Evolutionary conservation across 371 early-diverging fungal species (phyloP), one percentile per base, ranked within the genome.

Genomic region (Mortierella sp.): DNA sequence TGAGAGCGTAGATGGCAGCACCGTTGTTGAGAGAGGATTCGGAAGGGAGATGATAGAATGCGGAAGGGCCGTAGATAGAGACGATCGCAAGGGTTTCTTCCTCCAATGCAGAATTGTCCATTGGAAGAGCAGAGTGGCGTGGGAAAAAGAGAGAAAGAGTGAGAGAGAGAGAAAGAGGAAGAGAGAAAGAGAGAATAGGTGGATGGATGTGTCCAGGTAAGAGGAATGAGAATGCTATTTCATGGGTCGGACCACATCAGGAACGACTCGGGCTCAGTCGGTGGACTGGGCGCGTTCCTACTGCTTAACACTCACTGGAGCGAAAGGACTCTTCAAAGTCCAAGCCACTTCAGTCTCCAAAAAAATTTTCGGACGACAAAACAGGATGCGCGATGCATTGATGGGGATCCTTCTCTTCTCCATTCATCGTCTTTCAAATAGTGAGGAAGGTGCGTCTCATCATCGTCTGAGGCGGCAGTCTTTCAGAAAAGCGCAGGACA

Each of bases 21-120:
- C 30, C 12, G 47, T 29, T 52, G 53, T 29, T 62, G 62, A 23
- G 29, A 19, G 56, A 18, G 26, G 44, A 11, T 16, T 29, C 30
- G 25, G 53, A 44, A 30, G 68, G 28, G 0, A 70, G 53, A 47
- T 68, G 47, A 46, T 80, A 69, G 62, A 82, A 82, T 29, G 77
- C 66, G 19, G 73, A 64, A 15, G 72, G 73, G n/a, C 82, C 82
- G 70, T 80, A 82, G 55, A 82, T 82, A 52, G 82, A 80, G 47
- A 75, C 66, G 50, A 82, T 69, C 57, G 82, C 82, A 63, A 82
- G 68, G 43, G 76, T 43, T 72, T 82, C 82, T 60, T 82, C 82
- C 23, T 74, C 68, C 60, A 80, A 45, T 25, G 72, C 72, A 45
- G 81, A 65, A 52, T 64, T 25, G 7, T 46, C 46, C 46, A 60